These are phyloP conservation scores for Mycena sp. DNA, from an alignment of 1,284 basidiomycete genomes.

Conservation along the genomic window DNA sequence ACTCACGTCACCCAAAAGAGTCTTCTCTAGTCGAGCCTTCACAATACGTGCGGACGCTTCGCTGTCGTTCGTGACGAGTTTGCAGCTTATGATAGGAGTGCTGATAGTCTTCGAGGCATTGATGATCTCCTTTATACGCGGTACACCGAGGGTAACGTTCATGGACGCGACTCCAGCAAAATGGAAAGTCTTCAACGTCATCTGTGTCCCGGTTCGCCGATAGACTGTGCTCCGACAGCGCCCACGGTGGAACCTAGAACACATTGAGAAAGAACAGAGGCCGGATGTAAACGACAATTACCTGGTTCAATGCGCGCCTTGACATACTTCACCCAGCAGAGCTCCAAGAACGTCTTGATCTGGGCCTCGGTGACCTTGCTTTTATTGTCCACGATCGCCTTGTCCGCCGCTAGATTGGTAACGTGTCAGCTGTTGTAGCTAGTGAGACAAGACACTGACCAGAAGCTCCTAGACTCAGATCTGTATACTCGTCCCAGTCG, in stretches of 20 bases:
- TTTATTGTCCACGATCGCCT: slow-evolving; percentile 86
- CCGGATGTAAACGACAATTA: slow-evolving; percentile 38
- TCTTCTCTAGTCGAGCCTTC: slow-evolving; percentile 97
- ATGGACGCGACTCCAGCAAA: slow-evolving; percentile 99
- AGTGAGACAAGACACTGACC: slow-evolving; percentile 53
- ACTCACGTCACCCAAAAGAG: slow-evolving; percentile 90
- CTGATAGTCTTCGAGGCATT: slow-evolving; percentile 98
- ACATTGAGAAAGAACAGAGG: too few species aligned
- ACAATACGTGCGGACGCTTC: slow-evolving; percentile 96
- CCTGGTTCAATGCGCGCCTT: slow-evolving; percentile 96
- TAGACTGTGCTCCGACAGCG: slow-evolving; percentile 98
- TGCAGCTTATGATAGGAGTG: slow-evolving; percentile 98
- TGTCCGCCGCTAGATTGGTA: slow-evolving; percentile 63
- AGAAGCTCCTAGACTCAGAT: slow-evolving; percentile 79
- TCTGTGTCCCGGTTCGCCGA: slow-evolving; percentile 99
- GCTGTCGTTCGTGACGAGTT: slow-evolving; percentile 85
- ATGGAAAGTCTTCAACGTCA: slow-evolving; percentile 99
- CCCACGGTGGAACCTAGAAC: slow-evolving; percentile 94
- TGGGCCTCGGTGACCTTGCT: slow-evolving; percentile 90
- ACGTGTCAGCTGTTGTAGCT: slow-evolving; percentile 8
- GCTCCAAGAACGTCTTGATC: slow-evolving; percentile 81
- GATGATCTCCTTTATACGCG: slow-evolving; percentile 99
- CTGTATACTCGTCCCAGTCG: slow-evolving; percentile 84
- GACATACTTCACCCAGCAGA: slow-evolving; percentile 92
- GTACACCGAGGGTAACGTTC: slow-evolving; percentile 99